Evolutionary conservation across 805 yeast species (phyloP).

Genomic region (Wickerhamiella australiensis): DNA sequence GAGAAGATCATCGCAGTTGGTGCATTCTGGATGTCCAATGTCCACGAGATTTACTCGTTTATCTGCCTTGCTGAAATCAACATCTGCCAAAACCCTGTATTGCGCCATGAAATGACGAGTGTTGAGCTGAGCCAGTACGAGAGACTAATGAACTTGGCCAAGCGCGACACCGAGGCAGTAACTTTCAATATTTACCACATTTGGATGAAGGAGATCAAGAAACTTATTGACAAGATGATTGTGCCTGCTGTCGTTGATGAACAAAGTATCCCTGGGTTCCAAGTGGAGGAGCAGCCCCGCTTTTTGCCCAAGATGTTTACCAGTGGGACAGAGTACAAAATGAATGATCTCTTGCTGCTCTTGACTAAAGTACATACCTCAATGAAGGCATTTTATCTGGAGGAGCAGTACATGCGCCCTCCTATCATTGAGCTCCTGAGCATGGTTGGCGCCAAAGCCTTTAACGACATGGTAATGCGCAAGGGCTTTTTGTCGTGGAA

Average conservation of each 20-base stretch:
- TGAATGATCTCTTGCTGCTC: constrained; percentile 87
- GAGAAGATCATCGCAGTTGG: constrained; percentile 84
- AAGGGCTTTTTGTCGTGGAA: constrained; percentile 93
- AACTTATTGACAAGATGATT: constrained; percentile 78
- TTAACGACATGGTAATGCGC: constrained; percentile 91
- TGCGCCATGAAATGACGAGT: constrained; percentile 74
- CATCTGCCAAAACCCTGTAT: constrained; percentile 70
- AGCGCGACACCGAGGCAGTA: constrained; percentile 85
- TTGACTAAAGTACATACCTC: constrained; percentile 88
- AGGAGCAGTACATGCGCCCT: constrained; percentile 68
- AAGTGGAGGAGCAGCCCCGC: constrained; percentile 71
- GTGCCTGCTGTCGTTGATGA: constrained; percentile 91
- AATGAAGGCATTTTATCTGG: constrained; percentile 81
- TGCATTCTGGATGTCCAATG: constrained; percentile 94
- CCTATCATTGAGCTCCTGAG: constrained; percentile 73
- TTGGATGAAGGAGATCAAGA: constrained; percentile 94
- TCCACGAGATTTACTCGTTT: constrained; percentile 89
- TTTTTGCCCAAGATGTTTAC: constrained; percentile 74
- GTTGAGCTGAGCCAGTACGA: constrained; percentile 83
- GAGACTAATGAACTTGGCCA: constrained; percentile 76
- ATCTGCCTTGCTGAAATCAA: constrained; percentile 88
- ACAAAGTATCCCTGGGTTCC: constrained; percentile 91
- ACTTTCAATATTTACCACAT: constrained; percentile 89
- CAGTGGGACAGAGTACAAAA: constrained; percentile 54
- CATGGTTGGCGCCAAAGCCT: constrained; percentile 84